These are phyloP conservation scores for Malassezia japonica DNA, from an alignment of 1,284 basidiomycete species.

Conservation along the genomic window DNA sequence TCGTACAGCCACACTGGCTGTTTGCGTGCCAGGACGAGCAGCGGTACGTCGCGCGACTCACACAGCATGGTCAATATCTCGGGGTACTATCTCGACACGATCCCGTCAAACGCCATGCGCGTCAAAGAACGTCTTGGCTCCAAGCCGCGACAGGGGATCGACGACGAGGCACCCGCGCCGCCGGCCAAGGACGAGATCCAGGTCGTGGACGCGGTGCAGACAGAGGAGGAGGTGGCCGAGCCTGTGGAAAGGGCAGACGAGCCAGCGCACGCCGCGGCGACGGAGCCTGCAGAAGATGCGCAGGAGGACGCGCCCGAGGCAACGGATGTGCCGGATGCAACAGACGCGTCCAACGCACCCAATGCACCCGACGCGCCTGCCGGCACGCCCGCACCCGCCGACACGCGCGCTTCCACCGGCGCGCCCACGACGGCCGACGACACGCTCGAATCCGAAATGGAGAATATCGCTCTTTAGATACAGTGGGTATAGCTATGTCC, in stretches of 20 bases:
- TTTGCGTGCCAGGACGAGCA: constrained; percentile 42
- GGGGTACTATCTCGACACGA: constrained; percentile 39
- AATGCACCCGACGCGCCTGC: too few species aligned
- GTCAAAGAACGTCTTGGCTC: constrained; percentile 1
- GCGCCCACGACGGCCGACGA: background rate
- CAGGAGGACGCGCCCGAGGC: background rate
- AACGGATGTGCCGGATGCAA: background rate
- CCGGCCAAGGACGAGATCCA: background rate
- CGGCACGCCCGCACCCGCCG: too few species aligned
- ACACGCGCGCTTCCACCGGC: too few species aligned
- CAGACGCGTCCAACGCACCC: too few species aligned
- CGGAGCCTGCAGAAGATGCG: background rate
- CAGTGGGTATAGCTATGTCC: constrained; percentile 2
- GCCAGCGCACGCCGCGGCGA: background rate
- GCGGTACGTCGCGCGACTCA: constrained; percentile 21
- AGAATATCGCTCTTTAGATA: constrained; percentile 15
- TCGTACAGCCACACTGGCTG: constrained; percentile 46
- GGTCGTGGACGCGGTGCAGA: background rate
- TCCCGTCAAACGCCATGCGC: constrained; percentile 36
- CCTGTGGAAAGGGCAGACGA: too few species aligned
- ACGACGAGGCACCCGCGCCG: background rate
- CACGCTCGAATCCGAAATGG: constrained; percentile 9
- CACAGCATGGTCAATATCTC: constrained; percentile 43
- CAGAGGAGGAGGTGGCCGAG: background rate
- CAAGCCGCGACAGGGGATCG: background rate